Conservation (phyloP, 1,284 basidiomycete genomes). For the Sporisorium exsertum region DNA sequence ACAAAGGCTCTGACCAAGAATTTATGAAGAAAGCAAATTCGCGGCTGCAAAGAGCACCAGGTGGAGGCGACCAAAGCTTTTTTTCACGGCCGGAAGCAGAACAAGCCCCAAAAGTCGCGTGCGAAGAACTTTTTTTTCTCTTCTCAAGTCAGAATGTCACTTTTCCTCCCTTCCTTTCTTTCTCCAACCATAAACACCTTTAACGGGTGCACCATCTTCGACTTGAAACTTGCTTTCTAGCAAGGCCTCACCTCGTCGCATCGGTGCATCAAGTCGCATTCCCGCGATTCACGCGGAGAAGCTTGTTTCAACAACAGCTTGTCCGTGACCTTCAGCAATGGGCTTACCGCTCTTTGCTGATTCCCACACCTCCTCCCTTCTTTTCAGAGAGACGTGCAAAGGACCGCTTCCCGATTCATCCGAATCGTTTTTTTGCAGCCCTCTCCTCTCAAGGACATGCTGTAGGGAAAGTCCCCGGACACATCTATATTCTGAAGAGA, state of each 20-base stretch:
- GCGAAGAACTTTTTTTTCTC: constrained; percentile 19
- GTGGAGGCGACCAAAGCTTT: neutral
- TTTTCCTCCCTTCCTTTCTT: constrained; percentile 3
- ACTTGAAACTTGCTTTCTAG: neutral
- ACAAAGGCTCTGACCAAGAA: neutral
- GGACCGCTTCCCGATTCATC: constrained; percentile 44
- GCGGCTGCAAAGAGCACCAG: neutral
- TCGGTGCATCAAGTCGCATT: constrained; percentile 3
- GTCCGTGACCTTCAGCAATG: neutral
- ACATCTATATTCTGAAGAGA: constrained; percentile 30
- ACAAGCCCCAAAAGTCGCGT: constrained; percentile 4
- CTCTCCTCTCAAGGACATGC: constrained; percentile 41
- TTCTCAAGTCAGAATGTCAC: neutral
- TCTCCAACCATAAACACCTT: constrained; percentile 33
- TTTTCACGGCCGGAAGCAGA: constrained; percentile 26
- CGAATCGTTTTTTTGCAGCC: constrained; percentile 47
- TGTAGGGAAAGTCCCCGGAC: constrained; percentile 62
- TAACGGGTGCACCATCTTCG: neutral
- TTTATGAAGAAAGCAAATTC: neutral
- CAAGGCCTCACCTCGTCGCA: neutral
- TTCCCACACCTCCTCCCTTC: neutral
- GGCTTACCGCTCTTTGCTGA: neutral
- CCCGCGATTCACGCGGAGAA: neutral
- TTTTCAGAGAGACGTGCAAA: constrained; percentile 52
- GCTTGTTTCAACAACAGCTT: constrained; percentile 29